Percentiles rank a stretch among this genome's conserved stretches.
These are phyloP conservation scores for Polyporus arcularius DNA, from an alignment of 768 basidiomycete species.

Conservation along the genomic window DNA sequence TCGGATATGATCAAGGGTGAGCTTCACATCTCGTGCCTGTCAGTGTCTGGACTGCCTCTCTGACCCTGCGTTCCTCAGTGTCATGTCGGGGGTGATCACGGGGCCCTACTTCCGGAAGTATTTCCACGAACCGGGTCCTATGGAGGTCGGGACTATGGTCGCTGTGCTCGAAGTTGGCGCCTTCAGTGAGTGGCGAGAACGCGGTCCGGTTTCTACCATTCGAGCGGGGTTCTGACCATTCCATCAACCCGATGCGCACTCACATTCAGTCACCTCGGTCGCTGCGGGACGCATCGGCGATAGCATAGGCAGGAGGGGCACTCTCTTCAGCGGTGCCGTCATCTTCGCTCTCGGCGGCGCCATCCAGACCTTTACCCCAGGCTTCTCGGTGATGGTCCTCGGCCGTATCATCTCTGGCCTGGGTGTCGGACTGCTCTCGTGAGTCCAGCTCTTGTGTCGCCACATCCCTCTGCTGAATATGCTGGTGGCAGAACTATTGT, in stretches of 20 bases:
- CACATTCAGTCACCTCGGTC: constrained; percentile 73
- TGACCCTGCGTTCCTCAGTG: constrained; percentile 42
- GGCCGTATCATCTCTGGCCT: constrained; percentile 85
- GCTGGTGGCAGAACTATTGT: constrained; percentile 73
- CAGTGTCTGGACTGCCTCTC: neutral
- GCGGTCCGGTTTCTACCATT: neutral
- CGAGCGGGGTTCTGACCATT: constrained; percentile 11
- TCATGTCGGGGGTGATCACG: constrained; percentile 92
- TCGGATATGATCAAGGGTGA: constrained; percentile 88
- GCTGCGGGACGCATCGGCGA: constrained; percentile 90
- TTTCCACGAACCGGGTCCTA: constrained; percentile 75
- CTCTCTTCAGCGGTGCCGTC: constrained; percentile 78
- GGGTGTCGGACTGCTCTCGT: constrained; percentile 90
- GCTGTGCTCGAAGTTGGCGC: constrained; percentile 94
- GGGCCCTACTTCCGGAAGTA: constrained; percentile 80
- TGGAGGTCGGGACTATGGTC: constrained; percentile 91
- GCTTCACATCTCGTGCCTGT: constrained; percentile 10
- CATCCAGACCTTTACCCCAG: constrained; percentile 80
- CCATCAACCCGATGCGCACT: neutral
- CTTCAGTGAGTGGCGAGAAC: constrained; percentile 57
- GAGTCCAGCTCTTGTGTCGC: constrained; percentile 31
- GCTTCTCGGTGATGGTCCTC: constrained; percentile 79
- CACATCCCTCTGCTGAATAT: constrained; percentile 1
- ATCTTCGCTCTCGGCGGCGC: constrained; percentile 87
- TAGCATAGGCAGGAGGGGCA: constrained; percentile 80